Base-by-base conservation (phyloP, 768 basidiomycete genomes). In the Mycena crocata region DNA sequence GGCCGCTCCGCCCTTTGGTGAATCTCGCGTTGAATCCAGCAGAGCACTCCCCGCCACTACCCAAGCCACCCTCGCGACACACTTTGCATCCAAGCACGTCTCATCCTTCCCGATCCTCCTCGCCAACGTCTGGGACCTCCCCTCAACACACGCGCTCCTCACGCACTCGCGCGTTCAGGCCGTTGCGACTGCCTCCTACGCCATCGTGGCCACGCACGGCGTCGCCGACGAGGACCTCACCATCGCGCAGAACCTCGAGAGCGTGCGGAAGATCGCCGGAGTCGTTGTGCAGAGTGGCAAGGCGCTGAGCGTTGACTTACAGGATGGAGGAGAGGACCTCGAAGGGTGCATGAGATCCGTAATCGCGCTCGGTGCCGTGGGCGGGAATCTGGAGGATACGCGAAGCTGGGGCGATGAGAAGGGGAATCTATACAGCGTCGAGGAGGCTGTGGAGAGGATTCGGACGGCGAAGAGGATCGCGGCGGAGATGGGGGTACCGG, bases 401-500 rank as follows among this genome's bases (percentile, higher is more conserved):
- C 49, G 30, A 31, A 51, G 49, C 49, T 21, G 49, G 28, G 49
- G 49, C 49, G 28, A 31, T 26, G 28, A 31, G 30, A 31, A 31
- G 32, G 49, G 49, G 10, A 51, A 31, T 31, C 19, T 51, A 9
- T 31, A 31, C 30, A 32, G 49, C 49, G 21, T 31, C 13, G 49
- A 51, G 49, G 49, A 51, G 19, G 28, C 30, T 9, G 49, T 51
- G 49, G 7, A 31, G 28, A 9, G 49, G 30, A 51, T 51, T 21
- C 13, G 32, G 49, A 51, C 49, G 30, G 49, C 49, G 30, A 26
- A 31, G 49, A 26, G 49, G 7, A 31, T 51, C 30, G 49, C 49
- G 30, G 49, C 49, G 49, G 49, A 51, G 49, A 51, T 51, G 49
- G 49, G 49, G 12, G 49, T 51, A 31, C 49, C 49, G 30, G 49